Evolutionary conservation across 2,329 filamentous ascomycete species (phyloP), one percentile per base, ranked within the genome.

Genomic region (Aschersonia sp.): DNA sequence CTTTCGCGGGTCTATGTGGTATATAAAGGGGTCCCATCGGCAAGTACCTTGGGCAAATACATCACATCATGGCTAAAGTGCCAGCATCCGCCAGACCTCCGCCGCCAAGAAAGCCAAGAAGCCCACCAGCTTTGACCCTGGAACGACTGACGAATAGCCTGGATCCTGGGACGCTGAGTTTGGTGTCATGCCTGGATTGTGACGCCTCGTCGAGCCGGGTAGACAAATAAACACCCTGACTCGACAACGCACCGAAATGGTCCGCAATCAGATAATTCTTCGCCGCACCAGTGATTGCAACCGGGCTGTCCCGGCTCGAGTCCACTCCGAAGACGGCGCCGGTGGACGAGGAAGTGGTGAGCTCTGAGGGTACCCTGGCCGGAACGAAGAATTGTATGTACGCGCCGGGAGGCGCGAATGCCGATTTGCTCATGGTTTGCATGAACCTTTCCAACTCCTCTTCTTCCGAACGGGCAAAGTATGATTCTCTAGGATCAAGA

Each of bases 401-500:
- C 11, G 83, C 79, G 6, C 81, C 83, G 5, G 78, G 71, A 30
- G 72, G 71, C 5, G 79, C 77, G 48, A 85, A 71, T 43, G 77
- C 73, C 7, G 54, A 59, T 42, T 60, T 61, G 45, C 60, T 57
- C 56, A 78, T 69, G 8, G 69, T 68, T 43, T 67, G 64, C 53
- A 78, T 71, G 51, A 80, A 78, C 51, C 63, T 66, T 37, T 73
- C 65, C 53, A 81, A 68, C 46, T 71, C 67, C 22, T 76, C 70
- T 35, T 78, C 66, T 40, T 73, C 70, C 1, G 65, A 60, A 0
- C 61, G 46, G 6, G 68, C 59, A 14, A 67, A 66, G 55, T 76
- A 75, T 22, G 61, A 69, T 12, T 68, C 72, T 53, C 86, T 75
- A 4, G 87, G 85, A 57, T 92, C 86, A 4, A 94, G 70, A 5